phyloP scores from a whole-genome alignment of 768 basidiomycete species.

The Dacryopinax primogenitus region DNA sequence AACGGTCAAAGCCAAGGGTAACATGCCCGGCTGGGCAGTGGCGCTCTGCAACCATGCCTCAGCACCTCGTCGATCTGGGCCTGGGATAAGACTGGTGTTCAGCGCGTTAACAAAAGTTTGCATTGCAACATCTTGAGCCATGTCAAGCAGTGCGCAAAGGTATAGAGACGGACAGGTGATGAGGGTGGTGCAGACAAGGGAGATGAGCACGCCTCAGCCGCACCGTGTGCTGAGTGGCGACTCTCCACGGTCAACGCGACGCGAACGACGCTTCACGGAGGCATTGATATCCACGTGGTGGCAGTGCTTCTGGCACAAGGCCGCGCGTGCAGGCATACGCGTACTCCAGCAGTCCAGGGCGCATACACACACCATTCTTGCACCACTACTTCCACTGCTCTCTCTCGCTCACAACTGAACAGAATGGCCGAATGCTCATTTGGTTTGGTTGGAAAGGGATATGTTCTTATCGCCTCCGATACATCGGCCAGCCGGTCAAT shows the following conservation, averaged over 20 bases:
- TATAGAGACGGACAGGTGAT: background rate
- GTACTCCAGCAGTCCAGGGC: background rate
- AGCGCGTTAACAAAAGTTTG: background rate
- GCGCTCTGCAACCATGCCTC: conserved; percentile 1
- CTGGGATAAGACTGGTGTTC: background rate
- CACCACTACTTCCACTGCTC: background rate
- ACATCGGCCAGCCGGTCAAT: conserved; percentile 81
- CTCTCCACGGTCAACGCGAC: background rate
- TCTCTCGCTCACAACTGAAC: background rate
- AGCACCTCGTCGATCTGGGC: background rate
- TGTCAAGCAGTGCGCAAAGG: background rate
- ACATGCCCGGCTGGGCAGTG: background rate
- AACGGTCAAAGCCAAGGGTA: background rate
- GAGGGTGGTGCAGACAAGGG: background rate
- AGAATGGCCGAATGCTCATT: conserved; percentile 57
- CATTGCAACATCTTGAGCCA: background rate
- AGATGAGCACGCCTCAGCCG: background rate
- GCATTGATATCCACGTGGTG: background rate
- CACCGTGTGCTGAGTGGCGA: background rate
- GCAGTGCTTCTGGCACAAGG: background rate
- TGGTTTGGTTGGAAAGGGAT: conserved; percentile 83
- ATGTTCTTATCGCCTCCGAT: conserved; percentile 84
- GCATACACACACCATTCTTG: background rate
- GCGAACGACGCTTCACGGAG: background rate
- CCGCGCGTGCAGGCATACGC: conserved; percentile 5